Percentiles rank a stretch among this genome's conserved stretches.
These are phyloP conservation scores for Aspergillus taichungensis DNA, from an alignment of 495 filamentous ascomycete genomes.

Conservation along the genomic window DNA sequence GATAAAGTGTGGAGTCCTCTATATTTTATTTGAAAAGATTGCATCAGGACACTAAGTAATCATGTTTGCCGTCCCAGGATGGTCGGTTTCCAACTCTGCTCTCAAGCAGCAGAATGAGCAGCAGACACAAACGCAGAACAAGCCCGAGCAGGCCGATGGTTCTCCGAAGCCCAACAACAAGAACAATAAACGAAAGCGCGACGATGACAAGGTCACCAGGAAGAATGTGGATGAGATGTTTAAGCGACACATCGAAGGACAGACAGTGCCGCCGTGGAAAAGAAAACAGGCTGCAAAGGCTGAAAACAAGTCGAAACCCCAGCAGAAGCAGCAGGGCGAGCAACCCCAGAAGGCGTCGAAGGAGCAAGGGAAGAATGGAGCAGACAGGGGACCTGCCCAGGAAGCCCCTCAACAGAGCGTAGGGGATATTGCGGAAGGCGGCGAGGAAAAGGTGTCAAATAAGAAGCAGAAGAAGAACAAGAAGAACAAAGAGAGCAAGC, in stretches of 20 bases:
- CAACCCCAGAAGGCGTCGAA: slow-evolving; percentile 14
- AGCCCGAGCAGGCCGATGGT: slow-evolving; percentile 21
- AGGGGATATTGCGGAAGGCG: slow-evolving; percentile 17
- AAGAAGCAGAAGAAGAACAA: slow-evolving; percentile 33
- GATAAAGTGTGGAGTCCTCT: too few relatives aligned
- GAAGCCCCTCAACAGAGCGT: slow-evolving; percentile 10
- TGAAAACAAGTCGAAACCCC: slow-evolving; percentile 40
- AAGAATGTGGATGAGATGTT: slow-evolving; percentile 70
- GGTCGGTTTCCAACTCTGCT: slow-evolving; percentile 63
- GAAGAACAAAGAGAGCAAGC: slow-evolving; percentile 25
- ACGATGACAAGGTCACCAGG: slow-evolving; percentile 50
- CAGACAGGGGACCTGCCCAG: slow-evolving; percentile 9
- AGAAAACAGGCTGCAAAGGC: slow-evolving; percentile 19
- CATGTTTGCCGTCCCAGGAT: slow-evolving; percentile 94
- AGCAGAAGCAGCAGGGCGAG: slow-evolving; percentile 10
- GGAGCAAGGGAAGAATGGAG: slow-evolving; percentile 34
- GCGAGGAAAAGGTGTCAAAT: slow-evolving; percentile 14
- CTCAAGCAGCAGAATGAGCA: slow-evolving; percentile 59
- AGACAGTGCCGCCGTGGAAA: slow-evolving; percentile 17
- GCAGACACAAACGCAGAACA: slow-evolving; percentile 13
- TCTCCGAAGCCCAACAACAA: slow-evolving; percentile 21
- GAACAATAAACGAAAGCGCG: slow-evolving; percentile 48
- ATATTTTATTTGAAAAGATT: too few relatives aligned
- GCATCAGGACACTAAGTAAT: not conserved
- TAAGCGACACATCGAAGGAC: slow-evolving; percentile 69